These are phyloP conservation scores for Ustilago nuda DNA, from an alignment of 1,284 basidiomycete species.

Conservation along the genomic window DNA sequence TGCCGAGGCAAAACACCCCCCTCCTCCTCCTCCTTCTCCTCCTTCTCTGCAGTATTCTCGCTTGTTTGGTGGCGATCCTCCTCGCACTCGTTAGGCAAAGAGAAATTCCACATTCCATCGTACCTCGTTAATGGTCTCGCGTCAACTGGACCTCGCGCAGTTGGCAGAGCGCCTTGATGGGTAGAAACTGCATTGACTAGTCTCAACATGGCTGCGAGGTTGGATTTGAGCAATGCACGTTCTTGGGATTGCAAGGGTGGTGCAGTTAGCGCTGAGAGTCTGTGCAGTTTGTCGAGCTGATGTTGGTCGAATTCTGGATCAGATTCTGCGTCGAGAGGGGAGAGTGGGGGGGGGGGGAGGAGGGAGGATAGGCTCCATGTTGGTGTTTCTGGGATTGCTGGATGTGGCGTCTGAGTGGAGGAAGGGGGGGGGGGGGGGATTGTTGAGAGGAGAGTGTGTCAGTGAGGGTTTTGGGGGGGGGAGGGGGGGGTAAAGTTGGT, in stretches of 20 bases:
- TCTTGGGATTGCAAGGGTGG: constrained; percentile 13
- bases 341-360: neutral
- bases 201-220: constrained; percentile 23
- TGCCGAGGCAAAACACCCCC: neutral
- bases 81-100: neutral
- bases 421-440: neutral
- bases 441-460: neutral
- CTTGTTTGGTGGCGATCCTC: neutral
- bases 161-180: too few relatives aligned
- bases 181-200: constrained; percentile 16
- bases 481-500: too few relatives aligned
- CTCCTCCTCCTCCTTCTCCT: constrained; percentile 9
- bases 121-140: neutral
- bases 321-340: neutral
- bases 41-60: neutral
- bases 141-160: too few relatives aligned
- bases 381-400: constrained; percentile 23
- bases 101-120: constrained; percentile 12
- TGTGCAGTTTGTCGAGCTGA: constrained; percentile 42
- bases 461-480: neutral
- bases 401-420: neutral
- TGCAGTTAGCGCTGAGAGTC: constrained; percentile 29
- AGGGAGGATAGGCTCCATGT: constrained; percentile 34
- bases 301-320: neutral
- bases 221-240: constrained; percentile 17